phyloP scores from a whole-genome alignment of 2,329 filamentous ascomycete genomes.

The Clarireedia hainanense region DNA sequence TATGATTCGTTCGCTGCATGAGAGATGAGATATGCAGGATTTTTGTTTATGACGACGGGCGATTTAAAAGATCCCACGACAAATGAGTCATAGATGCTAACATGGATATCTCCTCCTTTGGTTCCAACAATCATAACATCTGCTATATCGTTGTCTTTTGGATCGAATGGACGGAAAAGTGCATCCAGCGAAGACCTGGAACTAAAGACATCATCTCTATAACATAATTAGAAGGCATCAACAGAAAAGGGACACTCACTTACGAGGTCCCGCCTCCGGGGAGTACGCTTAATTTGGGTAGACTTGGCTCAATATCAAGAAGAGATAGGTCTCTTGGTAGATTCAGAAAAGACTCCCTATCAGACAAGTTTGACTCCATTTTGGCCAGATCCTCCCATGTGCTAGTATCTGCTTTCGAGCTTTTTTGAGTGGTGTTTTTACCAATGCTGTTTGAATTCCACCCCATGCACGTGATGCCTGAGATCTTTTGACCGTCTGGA shows the following conservation, averaged over 20 bases:
- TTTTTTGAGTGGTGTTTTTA: constrained; percentile 13
- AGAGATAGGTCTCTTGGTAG: constrained; percentile 67
- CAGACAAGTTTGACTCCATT: constrained; percentile 8
- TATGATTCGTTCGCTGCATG: constrained; percentile 67
- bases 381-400: constrained; percentile 19
- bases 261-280: constrained; percentile 58
- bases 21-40: constrained; percentile 32
- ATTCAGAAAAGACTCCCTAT: constrained; percentile 32
- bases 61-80: constrained; percentile 60
- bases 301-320: constrained; percentile 65
- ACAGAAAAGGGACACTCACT: constrained; percentile 26
- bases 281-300: constrained; percentile 69
- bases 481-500: constrained; percentile 19
- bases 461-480: constrained; percentile 38
- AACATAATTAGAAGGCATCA: constrained; percentile 6
- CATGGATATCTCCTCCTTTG: constrained; percentile 60
- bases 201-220: constrained; percentile 30
- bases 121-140: constrained; percentile 73
- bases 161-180: constrained; percentile 33
- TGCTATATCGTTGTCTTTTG: constrained; percentile 63
- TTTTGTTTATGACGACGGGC: constrained; percentile 28
- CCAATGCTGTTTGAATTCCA: constrained; percentile 29
- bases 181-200: constrained; percentile 29
- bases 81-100: constrained; percentile 82
- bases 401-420: constrained; percentile 2